Percentiles rank a stretch among this genome's conserved stretches.
phyloP scores from a whole-genome alignment of 306 rosid species.

The Cajanus cajan region DNA sequence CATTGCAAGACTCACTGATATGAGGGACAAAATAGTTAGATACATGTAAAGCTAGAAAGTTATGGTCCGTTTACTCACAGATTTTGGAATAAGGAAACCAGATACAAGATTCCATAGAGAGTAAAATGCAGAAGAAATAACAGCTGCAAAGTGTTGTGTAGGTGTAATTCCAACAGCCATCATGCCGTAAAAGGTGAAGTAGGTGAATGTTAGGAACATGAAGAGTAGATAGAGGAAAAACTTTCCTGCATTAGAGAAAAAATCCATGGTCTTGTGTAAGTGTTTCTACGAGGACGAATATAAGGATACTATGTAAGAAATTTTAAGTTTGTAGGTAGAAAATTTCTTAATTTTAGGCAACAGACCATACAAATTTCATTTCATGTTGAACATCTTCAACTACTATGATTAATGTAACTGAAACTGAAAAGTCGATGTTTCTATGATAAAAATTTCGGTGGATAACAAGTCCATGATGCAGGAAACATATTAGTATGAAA shows the following conservation, averaged over 20 bases:
- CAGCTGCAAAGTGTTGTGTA: conserved; percentile 59
- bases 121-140: conserved; percentile 83
- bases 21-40: not conserved
- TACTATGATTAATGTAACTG: not conserved
- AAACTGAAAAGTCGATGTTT: not conserved
- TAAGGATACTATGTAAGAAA: not conserved
- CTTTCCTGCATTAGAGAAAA: conserved; percentile 49
- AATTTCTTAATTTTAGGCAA: not conserved
- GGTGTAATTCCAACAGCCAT: conserved; percentile 81
- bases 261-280: not conserved
- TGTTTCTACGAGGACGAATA: not conserved
- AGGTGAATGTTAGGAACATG: conserved; percentile 79
- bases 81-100: conserved; percentile 71
- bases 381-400: not conserved
- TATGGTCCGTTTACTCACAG: conserved; percentile 45
- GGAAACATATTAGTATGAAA: not conserved
- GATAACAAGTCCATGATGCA: not conserved
- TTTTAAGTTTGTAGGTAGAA: not conserved
- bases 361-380: not conserved
- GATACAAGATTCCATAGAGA: conserved; percentile 85
- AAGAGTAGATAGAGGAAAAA: conserved; percentile 54
- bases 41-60: not conserved
- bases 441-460: not conserved
- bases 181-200: conserved; percentile 84
- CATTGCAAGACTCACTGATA: not conserved